phyloP scores from a whole-genome alignment of 495 filamentous ascomycete genomes.

The Tuber indicum region DNA sequence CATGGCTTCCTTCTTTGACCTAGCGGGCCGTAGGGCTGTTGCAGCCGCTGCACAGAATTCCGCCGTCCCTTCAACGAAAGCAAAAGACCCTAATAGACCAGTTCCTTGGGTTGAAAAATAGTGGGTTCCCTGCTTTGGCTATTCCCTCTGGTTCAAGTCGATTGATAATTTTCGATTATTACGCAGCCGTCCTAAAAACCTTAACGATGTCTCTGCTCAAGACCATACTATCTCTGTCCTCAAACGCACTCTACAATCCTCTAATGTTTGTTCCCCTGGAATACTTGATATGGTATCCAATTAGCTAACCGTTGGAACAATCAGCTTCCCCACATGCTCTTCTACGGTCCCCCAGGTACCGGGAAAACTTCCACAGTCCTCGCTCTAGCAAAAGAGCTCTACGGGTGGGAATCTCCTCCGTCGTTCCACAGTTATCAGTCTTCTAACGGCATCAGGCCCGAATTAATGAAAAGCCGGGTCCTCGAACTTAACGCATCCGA shows the following conservation, averaged over 20 bases:
- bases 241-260: constrained; percentile 83
- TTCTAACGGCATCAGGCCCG: constrained; percentile 50
- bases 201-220: constrained; percentile 94
- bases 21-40: constrained; percentile 83
- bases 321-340: constrained; percentile 96
- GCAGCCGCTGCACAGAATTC: constrained; percentile 55
- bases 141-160: not conserved
- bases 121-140: constrained; percentile 50
- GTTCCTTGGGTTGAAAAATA: constrained; percentile 99
- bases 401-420: constrained; percentile 46
- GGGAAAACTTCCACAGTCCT: constrained; percentile 77
- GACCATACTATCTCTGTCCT: constrained; percentile 94
- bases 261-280: constrained; percentile 57
- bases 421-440: not conserved
- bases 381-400: constrained; percentile 91
- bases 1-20: constrained; percentile 86
- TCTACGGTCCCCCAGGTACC: constrained; percentile 76
- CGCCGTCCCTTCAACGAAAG: constrained; percentile 44
- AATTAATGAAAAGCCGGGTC: constrained; percentile 86
- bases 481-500: constrained; percentile 98
- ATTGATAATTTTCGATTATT: constrained; percentile 2
- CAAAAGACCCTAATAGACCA: constrained; percentile 57
- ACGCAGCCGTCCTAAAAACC: constrained; percentile 76
- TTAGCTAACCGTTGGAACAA: constrained; percentile 17
- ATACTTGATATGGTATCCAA: constrained; percentile 2